These are phyloP conservation scores for Trichoderma sp. DNA, from an alignment of 2,329 filamentous ascomycete species.

Conservation along the genomic window DNA sequence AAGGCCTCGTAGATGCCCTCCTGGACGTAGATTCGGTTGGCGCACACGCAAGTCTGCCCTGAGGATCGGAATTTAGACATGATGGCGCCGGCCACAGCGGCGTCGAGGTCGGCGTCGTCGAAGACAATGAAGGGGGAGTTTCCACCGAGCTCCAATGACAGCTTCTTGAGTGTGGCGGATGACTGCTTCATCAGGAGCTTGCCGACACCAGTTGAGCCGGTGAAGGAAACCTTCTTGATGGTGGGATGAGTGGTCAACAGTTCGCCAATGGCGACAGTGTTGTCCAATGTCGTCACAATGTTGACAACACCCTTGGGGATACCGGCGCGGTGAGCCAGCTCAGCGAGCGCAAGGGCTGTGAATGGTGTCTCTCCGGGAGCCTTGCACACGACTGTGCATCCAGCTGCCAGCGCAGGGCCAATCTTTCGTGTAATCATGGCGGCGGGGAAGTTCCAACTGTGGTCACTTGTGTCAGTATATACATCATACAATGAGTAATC, in stretches of 20 bases:
- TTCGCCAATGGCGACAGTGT: conserved; percentile 74
- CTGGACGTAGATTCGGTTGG: conserved; percentile 81
- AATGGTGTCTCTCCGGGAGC: conserved; percentile 90
- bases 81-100: conserved; percentile 78
- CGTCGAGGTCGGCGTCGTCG: conserved; percentile 86
- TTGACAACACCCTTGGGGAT: conserved; percentile 91
- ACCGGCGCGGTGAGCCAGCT: conserved; percentile 81
- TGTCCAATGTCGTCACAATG: conserved; percentile 73
- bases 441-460: conserved; percentile 78
- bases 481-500: background rate
- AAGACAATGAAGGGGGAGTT: conserved; percentile 98
- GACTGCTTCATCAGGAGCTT: conserved; percentile 87
- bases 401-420: conserved; percentile 79
- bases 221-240: conserved; percentile 91
- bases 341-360: conserved; percentile 81
- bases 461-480: conserved; percentile 50
- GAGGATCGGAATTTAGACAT: conserved; percentile 89
- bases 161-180: conserved; percentile 75
- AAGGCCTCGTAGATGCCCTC: conserved; percentile 75
- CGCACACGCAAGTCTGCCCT: conserved; percentile 93
- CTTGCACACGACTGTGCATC: conserved; percentile 91
- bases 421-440: conserved; percentile 73
- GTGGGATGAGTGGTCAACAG: conserved; percentile 72
- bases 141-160: conserved; percentile 87
- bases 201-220: conserved; percentile 69